phyloP scores from a whole-genome alignment of 2,329 filamentous ascomycete genomes.

The Periconia sp. region DNA sequence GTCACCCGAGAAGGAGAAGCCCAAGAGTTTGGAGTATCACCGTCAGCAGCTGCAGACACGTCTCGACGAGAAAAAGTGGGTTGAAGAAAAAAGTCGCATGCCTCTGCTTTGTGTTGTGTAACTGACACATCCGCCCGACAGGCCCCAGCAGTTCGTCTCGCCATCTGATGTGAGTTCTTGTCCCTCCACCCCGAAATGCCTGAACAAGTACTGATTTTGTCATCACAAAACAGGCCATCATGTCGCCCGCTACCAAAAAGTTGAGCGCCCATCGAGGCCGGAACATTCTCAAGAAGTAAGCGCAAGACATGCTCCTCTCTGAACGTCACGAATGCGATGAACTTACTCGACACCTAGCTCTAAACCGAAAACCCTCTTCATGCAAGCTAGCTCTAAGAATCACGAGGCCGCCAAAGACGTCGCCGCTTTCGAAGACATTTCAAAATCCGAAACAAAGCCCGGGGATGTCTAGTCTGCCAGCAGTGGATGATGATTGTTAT shows the following conservation, averaged over 20 bases:
- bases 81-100: constrained; percentile 7
- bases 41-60: constrained; percentile 74
- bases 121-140: constrained; percentile 16
- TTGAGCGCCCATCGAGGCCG: constrained; percentile 78
- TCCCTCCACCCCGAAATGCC: too few species aligned
- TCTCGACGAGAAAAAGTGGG: constrained; percentile 68
- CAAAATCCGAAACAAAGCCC: constrained; percentile 15
- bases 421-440: constrained; percentile 41
- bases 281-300: constrained; percentile 71
- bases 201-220: too few species aligned
- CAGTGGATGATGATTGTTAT: neutral
- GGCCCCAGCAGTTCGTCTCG: constrained; percentile 66
- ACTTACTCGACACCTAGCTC: constrained; percentile 27
- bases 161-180: constrained; percentile 69
- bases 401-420: constrained; percentile 38
- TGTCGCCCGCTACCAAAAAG: constrained; percentile 84
- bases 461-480: neutral
- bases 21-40: constrained; percentile 67
- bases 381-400: constrained; percentile 45
- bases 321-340: neutral
- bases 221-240: constrained; percentile 56
- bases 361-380: constrained; percentile 46
- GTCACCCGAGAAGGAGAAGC: constrained; percentile 41
- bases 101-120: neutral
- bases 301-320: neutral